These are phyloP conservation scores for Coprinellus aureogranulatus DNA, from an alignment of 768 basidiomycete genomes.

Conservation along the genomic window DNA sequence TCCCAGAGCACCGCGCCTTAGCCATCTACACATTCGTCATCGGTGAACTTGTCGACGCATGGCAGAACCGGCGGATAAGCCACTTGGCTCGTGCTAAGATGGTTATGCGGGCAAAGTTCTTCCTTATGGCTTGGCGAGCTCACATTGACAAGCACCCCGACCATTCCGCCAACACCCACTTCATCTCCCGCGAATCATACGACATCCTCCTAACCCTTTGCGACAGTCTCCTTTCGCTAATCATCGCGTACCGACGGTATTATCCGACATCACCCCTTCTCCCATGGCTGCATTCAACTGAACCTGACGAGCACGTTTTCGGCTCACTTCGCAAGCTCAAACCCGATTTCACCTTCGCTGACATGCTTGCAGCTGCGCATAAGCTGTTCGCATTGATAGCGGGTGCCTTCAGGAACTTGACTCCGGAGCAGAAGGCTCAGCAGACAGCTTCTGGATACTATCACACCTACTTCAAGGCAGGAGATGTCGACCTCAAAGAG, in stretches of 20 bases:
- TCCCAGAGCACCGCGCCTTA: neutral
- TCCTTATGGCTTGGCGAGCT: constrained; percentile 22
- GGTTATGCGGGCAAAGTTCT: constrained; percentile 19
- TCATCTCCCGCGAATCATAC: constrained; percentile 20
- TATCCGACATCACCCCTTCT: constrained; percentile 19
- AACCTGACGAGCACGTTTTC: constrained; percentile 28
- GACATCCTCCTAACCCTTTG: constrained; percentile 23
- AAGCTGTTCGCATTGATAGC: constrained; percentile 18
- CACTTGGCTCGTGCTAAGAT: constrained; percentile 18
- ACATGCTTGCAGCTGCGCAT: constrained; percentile 18
- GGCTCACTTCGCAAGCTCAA: constrained; percentile 19
- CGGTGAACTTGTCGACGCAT: constrained; percentile 25
- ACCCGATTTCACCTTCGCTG: constrained; percentile 20
- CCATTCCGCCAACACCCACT: constrained; percentile 17
- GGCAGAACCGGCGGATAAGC: constrained; percentile 19
- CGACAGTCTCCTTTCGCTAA: constrained; percentile 18
- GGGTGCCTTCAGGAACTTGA: constrained; percentile 10
- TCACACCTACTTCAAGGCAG: constrained; percentile 19
- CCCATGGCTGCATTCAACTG: constrained; percentile 31
- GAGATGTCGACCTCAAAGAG: constrained; percentile 12
- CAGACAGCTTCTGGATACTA: constrained; percentile 17
- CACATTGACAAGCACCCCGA: constrained; percentile 17
- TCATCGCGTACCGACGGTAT: constrained; percentile 17
- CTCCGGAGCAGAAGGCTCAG: constrained; percentile 13
- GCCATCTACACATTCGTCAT: constrained; percentile 24